Evolutionary conservation across 2,329 filamentous ascomycete species (phyloP).

Genomic region (Erysiphe pulchra): DNA sequence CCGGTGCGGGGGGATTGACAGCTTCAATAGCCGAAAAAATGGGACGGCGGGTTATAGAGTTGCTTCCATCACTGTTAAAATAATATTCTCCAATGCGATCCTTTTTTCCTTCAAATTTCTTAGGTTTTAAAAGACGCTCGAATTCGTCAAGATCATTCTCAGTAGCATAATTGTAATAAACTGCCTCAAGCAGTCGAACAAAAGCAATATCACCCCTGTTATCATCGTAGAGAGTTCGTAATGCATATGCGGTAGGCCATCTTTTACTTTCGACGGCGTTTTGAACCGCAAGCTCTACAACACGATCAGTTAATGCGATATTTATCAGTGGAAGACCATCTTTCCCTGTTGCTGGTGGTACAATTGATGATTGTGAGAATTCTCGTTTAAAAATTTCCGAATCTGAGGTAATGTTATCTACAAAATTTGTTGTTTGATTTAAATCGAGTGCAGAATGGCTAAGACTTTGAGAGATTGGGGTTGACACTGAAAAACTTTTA

Average conservation of each 20-base stretch:
- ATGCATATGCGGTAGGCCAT: slow-evolving; percentile 35
- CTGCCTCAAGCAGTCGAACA: slow-evolving; percentile 28
- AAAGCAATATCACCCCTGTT: slow-evolving; percentile 24
- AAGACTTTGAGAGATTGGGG: slow-evolving; percentile 2
- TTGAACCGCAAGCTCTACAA: slow-evolving; percentile 30
- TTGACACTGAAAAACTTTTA: slow-evolving; percentile 5
- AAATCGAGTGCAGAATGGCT: slow-evolving; percentile 3
- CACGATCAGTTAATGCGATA: slow-evolving; percentile 18
- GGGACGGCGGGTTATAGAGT: slow-evolving; percentile 5
- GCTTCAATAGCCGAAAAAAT: slow-evolving; percentile 3
- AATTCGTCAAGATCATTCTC: slow-evolving; percentile 25
- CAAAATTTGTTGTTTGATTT: slow-evolving; percentile 3
- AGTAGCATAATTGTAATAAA: slow-evolving; percentile 31
- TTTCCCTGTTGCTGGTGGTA: slow-evolving; percentile 2
- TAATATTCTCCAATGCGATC: slow-evolving; percentile 24
- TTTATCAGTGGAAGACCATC: slow-evolving; percentile 7
- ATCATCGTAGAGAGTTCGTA: slow-evolving; percentile 34
- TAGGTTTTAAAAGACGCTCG: slow-evolving; percentile 21
- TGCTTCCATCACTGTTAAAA: slow-evolving; percentile 18
- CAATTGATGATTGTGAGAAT: slow-evolving; percentile 1
- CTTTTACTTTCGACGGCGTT: slow-evolving; percentile 28
- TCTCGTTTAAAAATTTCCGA: neutral
- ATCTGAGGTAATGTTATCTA: neutral
- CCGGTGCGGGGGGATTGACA: slow-evolving; percentile 4
- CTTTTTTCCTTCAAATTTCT: slow-evolving; percentile 31